These are phyloP conservation scores for Rhodotorula kratochvilovae DNA, from an alignment of 768 basidiomycete genomes.

Conservation along the genomic window DNA sequence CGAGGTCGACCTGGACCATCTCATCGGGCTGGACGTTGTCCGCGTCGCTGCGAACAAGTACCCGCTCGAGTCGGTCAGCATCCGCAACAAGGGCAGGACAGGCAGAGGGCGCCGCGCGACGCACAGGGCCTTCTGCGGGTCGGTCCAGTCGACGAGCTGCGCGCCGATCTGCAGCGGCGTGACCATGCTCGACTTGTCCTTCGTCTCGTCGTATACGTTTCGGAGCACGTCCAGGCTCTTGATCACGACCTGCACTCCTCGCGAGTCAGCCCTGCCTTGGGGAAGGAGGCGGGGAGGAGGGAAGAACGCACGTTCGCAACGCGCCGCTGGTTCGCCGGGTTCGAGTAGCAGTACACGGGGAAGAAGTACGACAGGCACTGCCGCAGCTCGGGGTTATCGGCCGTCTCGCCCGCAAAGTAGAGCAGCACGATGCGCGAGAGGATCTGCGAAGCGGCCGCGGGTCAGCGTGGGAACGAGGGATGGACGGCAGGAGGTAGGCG, in stretches of 20 bases:
- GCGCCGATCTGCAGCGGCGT: conserved; percentile 48
- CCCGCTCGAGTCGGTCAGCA: no score
- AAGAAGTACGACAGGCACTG: conserved; percentile 85
- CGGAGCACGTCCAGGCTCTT: conserved; percentile 48
- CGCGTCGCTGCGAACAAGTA: conserved; percentile 42
- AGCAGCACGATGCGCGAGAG: conserved; percentile 55
- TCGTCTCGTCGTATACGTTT: conserved; percentile 47
- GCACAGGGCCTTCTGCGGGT: conserved; percentile 51
- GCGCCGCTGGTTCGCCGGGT: conserved; percentile 63
- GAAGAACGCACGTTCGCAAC: conserved; percentile 59
- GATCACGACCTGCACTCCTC: conserved; percentile 46
- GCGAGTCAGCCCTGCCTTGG: background rate
- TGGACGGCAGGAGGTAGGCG: background rate
- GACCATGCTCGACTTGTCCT: conserved; percentile 47
- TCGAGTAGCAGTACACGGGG: conserved; percentile 79
- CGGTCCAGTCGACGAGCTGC: conserved; percentile 53
- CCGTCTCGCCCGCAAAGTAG: conserved; percentile 76
- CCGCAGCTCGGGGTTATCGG: conserved; percentile 71
- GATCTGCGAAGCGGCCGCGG: conserved; percentile 48
- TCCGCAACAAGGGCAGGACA: no score
- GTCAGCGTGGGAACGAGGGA: background rate
- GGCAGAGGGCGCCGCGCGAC: conserved; percentile 1
- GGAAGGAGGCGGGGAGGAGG: background rate
- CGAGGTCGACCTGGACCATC: conserved; percentile 49
- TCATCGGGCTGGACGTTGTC: conserved; percentile 45